Percentiles rank a stretch among this genome's conserved stretches.
phyloP scores from a whole-genome alignment of 1,284 basidiomycete species.

The Termitomyces sp. region DNA sequence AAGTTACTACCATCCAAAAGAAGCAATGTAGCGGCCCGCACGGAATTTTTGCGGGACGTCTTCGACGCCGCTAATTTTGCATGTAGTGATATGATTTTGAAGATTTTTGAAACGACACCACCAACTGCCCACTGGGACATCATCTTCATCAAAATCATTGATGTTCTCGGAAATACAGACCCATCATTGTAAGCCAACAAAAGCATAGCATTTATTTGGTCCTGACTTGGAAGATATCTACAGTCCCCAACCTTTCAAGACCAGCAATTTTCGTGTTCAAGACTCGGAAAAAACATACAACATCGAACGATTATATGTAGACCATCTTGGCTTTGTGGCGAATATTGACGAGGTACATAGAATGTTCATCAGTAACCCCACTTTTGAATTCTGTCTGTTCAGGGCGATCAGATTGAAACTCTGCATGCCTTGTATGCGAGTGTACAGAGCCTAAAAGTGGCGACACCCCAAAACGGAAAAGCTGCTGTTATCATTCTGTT shows the following conservation, averaged over 20 bases:
- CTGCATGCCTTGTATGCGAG: conserved; percentile 31
- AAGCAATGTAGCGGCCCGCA: conserved; percentile 32
- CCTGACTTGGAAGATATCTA: conserved; percentile 3
- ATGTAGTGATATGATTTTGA: conserved; percentile 33
- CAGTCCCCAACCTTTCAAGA: conserved; percentile 58
- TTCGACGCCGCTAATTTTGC: conserved; percentile 33
- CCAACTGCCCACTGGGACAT: conserved; percentile 48
- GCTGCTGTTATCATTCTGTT: conserved; percentile 30
- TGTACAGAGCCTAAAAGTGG: conserved; percentile 31
- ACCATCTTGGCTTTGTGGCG: conserved; percentile 43
- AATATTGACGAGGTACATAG: conserved; percentile 43
- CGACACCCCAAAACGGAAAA: conserved; percentile 17
- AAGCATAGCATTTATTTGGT: not conserved
- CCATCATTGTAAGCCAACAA: conserved; percentile 41
- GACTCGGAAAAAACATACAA: conserved; percentile 29
- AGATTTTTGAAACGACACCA: conserved; percentile 37
- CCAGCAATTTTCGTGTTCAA: conserved; percentile 36
- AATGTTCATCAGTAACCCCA: not conserved
- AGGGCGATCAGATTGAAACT: conserved; percentile 37
- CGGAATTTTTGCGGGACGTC: conserved; percentile 46
- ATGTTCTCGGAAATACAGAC: conserved; percentile 41
- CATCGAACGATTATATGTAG: conserved; percentile 45
- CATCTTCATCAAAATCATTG: conserved; percentile 41
- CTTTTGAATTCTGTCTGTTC: not conserved
- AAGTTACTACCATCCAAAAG: conserved; percentile 42